Percentiles rank a stretch among this genome's conserved stretches.
Conservation (phyloP, 495 filamentous ascomycete genomes). For the Tuber borchii region DNA sequence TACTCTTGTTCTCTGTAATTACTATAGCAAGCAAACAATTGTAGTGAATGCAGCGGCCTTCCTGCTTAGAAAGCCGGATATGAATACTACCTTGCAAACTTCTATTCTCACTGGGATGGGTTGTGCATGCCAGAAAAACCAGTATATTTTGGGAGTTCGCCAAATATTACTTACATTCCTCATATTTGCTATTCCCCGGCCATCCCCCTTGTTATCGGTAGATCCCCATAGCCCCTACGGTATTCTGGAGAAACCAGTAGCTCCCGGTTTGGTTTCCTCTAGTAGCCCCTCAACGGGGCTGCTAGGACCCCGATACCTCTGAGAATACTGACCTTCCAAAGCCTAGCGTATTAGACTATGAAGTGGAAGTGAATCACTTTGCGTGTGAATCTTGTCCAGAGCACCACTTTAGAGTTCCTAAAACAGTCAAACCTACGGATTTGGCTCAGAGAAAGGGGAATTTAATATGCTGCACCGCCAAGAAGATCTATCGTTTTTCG, state of each 20-base stretch:
- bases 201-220: neutral
- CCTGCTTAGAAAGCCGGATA: neutral
- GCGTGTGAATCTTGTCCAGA: neutral
- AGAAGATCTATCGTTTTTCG: no score
- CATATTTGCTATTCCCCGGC: neutral
- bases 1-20: neutral
- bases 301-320: neutral
- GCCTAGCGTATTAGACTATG: neutral
- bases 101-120: neutral
- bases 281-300: no score
- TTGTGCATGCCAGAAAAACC: neutral
- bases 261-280: no score
- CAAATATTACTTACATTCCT: neutral
- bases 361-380: neutral
- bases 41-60: neutral
- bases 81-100: neutral
- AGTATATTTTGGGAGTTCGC: neutral
- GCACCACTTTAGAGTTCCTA: no score
- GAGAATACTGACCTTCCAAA: neutral
- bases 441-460: no score
- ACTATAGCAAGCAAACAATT: neutral
- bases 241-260: neutral
- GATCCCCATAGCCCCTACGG: neutral
- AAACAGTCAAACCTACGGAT: no score
- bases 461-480: no score